Evolutionary conservation across 371 early-diverging fungal species (phyloP), one percentile per base, ranked within the genome.

Genomic region (Encephalitozoon cuniculi): DNA sequence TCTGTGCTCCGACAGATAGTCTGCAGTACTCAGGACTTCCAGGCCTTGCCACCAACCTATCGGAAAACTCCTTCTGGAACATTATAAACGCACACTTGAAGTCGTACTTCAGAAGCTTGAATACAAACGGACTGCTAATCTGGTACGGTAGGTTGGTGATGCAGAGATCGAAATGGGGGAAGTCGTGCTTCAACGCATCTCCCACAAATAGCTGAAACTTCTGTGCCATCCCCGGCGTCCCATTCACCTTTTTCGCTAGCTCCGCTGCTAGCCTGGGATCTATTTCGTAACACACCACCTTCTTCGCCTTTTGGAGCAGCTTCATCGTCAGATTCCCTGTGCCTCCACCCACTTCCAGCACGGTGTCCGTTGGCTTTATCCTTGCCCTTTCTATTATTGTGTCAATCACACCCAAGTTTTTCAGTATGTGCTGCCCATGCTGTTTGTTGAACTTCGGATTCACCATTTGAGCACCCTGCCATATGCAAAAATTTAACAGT

Each of bases 71-170:
- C 79, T 93, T 90, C 85, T 99, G 99, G 84, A 99, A 96, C 96
- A 97, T 95, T 69, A 99, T 92, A 70, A 94, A 89, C 0, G 95
- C 92, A 76, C 89, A 90, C 67, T 89, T 87, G 79, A 87, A 87
- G 44, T 94, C 89, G 81, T 94, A 96, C 69, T 88, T 88, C 23
- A 99, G 86, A 51, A 99, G 87, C 84, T 99, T 99, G 86, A 97
- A 94, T 0, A 92, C 89, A 40, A 99, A 88, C 0, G 95, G 92
- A 12, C 95, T 93, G 9, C 95, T 79, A 68, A 90, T 88, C 84
- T 97, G 96, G 86, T 97, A 98, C 21, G 99, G 99, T n/a, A 96
- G 95, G 87, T 99, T 99, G 82, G 90, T 90, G 83, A 98, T 92
- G 84, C 96, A 95, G 53, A 96, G 90, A 83, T 99, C 97, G 87